phyloP scores from a whole-genome alignment of 2,329 filamentous ascomycete species.

The Bipolaris sorokiniana region DNA sequence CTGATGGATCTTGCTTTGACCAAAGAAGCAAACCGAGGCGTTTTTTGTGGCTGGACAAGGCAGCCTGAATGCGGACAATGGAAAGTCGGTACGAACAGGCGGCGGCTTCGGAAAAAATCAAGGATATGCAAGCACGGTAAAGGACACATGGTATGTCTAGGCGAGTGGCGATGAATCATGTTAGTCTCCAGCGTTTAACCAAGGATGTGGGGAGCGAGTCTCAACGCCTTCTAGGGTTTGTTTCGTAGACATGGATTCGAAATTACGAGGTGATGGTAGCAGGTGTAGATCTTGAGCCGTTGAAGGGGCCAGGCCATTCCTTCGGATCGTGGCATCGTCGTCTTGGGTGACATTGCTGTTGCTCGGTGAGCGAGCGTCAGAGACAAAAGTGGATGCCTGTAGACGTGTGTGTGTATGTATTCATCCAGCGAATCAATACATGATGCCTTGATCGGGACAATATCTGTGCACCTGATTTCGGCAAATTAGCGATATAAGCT shows the following conservation, averaged over 20 bases:
- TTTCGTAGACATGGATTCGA: constrained; percentile 12
- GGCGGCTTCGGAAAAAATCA: constrained; percentile 18
- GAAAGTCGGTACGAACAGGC: constrained; percentile 14
- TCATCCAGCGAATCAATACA: constrained; percentile 15
- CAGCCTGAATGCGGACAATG: constrained; percentile 10
- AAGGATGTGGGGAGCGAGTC: constrained; percentile 14
- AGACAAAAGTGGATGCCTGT: constrained; percentile 2
- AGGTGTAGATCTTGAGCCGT: constrained; percentile 10
- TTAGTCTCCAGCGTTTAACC: constrained; percentile 1
- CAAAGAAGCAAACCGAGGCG: constrained; percentile 1
- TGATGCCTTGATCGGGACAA: constrained; percentile 8
- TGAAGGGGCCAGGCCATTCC: constrained; percentile 15
- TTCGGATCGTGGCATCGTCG: constrained; percentile 7
- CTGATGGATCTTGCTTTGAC: constrained; percentile 3
- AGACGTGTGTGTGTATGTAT: not conserved
- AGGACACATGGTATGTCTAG: constrained; percentile 9
- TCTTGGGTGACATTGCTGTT: not conserved
- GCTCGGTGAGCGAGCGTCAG: not conserved
- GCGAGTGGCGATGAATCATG: constrained; percentile 11
- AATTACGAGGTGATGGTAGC: constrained; percentile 8
- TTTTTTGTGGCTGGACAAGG: constrained; percentile 15
- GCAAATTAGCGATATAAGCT: constrained; percentile 12
- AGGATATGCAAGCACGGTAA: constrained; percentile 16
- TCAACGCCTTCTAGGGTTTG: constrained; percentile 11
- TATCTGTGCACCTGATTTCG: constrained; percentile 11